Conservation (phyloP, 805 yeast genomes). For the Komagataella pseudopastoris region DNA sequence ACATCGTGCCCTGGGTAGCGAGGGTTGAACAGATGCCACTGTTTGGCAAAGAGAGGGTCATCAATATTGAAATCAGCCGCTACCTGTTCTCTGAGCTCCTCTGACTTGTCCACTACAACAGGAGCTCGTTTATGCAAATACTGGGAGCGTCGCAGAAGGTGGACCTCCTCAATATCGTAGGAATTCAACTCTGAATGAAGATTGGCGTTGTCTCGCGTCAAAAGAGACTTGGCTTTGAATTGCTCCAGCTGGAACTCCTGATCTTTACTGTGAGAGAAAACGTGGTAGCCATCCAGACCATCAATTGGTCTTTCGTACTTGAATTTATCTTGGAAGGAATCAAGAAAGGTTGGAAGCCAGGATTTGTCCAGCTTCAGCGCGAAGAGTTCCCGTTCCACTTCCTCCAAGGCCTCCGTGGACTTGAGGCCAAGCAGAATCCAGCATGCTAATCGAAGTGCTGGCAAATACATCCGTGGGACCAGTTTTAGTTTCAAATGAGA, state of each 20-base stretch:
- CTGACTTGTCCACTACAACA: slow-evolving; percentile 40
- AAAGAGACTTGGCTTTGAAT: slow-evolving; percentile 13
- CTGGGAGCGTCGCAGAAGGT: slow-evolving; percentile 36
- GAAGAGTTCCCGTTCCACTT: background rate
- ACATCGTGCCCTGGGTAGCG: slow-evolving; percentile 69
- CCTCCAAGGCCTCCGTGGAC: background rate
- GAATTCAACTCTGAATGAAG: slow-evolving; percentile 15
- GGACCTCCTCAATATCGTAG: slow-evolving; percentile 31
- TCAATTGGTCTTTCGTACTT: slow-evolving; percentile 51
- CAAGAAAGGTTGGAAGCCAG: background rate
- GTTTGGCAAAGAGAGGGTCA: slow-evolving; percentile 75
- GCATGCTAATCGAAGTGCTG: background rate
- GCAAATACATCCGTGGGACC: background rate
- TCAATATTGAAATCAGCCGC: slow-evolving; percentile 42
- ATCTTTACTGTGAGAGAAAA: slow-evolving; percentile 41
- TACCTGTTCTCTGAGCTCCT: slow-evolving; percentile 30
- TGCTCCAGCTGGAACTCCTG: background rate
- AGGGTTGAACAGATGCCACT: slow-evolving; percentile 88
- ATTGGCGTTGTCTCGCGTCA: slow-evolving; percentile 9
- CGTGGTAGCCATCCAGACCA: slow-evolving; percentile 48
- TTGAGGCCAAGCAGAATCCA: background rate
- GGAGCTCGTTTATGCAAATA: slow-evolving; percentile 44
- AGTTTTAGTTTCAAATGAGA: background rate
- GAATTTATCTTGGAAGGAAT: background rate
- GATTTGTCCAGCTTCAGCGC: background rate